Conservation (phyloP, 2,329 filamentous ascomycete genomes). For the Talaromyces islandicus region DNA sequence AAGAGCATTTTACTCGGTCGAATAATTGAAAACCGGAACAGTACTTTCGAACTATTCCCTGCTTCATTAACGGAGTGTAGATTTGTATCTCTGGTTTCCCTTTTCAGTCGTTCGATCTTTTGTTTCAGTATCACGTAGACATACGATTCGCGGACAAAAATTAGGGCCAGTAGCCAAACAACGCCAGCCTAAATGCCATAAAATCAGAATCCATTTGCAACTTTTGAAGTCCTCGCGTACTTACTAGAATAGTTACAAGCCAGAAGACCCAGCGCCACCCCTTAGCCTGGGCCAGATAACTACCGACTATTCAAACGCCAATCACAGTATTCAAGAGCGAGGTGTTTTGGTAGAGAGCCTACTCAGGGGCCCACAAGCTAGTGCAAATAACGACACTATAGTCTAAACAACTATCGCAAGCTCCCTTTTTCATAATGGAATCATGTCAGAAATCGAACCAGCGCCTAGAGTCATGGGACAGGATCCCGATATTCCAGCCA, state of each 20-base stretch:
- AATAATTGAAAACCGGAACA: constrained; percentile 36
- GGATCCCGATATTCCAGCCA: constrained; percentile 59
- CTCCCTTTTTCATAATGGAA: constrained; percentile 54
- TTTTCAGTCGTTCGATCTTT: constrained; percentile 32
- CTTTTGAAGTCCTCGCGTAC: constrained; percentile 8
- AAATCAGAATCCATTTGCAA: too few species aligned
- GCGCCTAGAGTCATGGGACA: constrained; percentile 61
- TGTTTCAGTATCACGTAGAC: constrained; percentile 35
- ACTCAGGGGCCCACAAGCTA: constrained; percentile 17
- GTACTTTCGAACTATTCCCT: constrained; percentile 23
- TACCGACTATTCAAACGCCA: constrained; percentile 14
- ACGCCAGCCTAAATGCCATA: constrained; percentile 16
- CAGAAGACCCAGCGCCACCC: constrained; percentile 50
- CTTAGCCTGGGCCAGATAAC: constrained; percentile 23
- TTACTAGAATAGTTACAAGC: constrained; percentile 40
- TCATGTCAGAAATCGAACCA: constrained; percentile 63
- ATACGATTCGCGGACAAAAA: constrained; percentile 42
- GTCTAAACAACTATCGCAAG: constrained; percentile 50
- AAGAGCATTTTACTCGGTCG: constrained; percentile 51
- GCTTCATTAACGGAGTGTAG: constrained; percentile 29
- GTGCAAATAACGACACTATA: constrained; percentile 40
- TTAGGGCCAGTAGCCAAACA: constrained; percentile 23
- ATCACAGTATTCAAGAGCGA: too few species aligned
- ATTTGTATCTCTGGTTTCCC: constrained; percentile 36
- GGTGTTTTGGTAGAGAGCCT: too few species aligned